phyloP scores from a whole-genome alignment of 352 stramenopile genomes.

The Elongisporangium senticosum region DNA sequence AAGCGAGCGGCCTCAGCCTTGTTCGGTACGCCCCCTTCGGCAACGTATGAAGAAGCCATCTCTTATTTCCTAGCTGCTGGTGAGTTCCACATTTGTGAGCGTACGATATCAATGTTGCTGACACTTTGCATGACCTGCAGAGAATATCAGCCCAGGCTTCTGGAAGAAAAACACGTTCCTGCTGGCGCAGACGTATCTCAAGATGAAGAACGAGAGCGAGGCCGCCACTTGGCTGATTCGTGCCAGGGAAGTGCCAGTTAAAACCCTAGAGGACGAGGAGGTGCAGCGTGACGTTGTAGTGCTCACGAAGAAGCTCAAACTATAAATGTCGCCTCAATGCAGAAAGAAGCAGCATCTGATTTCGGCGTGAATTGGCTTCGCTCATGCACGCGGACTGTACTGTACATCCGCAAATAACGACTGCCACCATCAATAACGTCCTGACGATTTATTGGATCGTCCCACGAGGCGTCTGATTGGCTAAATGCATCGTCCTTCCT shows the following conservation, averaged over 20 bases:
- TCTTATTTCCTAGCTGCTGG: conserved; percentile 45
- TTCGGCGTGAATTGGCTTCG: too few species aligned
- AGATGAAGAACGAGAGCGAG: conserved; percentile 51
- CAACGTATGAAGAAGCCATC: conserved; percentile 61
- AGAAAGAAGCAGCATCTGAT: not conserved
- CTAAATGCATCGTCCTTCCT: not conserved
- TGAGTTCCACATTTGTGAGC: conserved; percentile 12
- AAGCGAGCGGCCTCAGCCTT: conserved; percentile 54
- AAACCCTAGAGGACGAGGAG: conserved; percentile 56
- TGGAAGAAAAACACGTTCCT: conserved; percentile 80
- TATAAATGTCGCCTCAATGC: conserved; percentile 4
- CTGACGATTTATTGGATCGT: too few species aligned
- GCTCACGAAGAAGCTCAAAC: conserved; percentile 44
- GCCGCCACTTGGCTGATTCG: conserved; percentile 43
- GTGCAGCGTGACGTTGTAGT: conserved; percentile 33
- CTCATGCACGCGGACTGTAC: too few species aligned
- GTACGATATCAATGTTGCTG: conserved; percentile 5
- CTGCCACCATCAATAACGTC: not conserved
- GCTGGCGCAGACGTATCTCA: conserved; percentile 58
- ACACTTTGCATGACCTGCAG: conserved; percentile 11
- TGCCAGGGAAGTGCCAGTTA: conserved; percentile 37
- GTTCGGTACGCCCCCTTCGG: conserved; percentile 52
- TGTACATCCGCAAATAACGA: not conserved
- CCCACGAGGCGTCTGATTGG: too few species aligned
- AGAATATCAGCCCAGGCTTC: conserved; percentile 54